phyloP scores from a whole-genome alignment of 768 basidiomycete species.

The Kwoniella shandongensis region DNA sequence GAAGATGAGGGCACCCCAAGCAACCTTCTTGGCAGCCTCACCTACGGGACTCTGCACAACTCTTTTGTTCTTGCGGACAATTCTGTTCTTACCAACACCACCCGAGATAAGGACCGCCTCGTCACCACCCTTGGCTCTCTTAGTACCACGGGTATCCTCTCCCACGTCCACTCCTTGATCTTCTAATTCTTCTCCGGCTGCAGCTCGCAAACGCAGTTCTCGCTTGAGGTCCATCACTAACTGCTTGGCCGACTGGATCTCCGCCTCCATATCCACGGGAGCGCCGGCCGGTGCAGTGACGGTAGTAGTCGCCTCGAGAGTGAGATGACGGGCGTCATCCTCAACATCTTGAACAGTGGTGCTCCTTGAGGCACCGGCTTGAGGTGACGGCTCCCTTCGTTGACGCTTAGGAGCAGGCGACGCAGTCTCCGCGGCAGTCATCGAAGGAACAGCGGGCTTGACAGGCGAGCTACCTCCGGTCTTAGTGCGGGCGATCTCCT shows the following conservation, averaged over 20 bases:
- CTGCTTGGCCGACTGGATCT: conserved; percentile 72
- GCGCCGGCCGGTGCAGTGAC: conserved; percentile 36
- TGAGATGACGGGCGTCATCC: conserved; percentile 28
- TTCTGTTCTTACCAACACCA: conserved; percentile 55
- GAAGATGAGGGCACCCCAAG: conserved; percentile 82
- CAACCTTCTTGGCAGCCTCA: conserved; percentile 70
- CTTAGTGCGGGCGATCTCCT: conserved; percentile 35
- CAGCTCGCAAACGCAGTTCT: conserved; percentile 56
- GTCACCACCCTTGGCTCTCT: conserved; percentile 62
- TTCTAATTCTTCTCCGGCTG: conserved; percentile 38
- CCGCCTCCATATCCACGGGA: conserved; percentile 68
- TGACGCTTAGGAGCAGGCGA: conserved; percentile 53
- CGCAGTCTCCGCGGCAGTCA: conserved; percentile 39
- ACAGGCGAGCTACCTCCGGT: conserved; percentile 50
- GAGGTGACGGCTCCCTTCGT: conserved; percentile 43
- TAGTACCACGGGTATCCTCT: conserved; percentile 45
- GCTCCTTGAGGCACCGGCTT: conserved; percentile 58
- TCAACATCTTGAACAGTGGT: conserved; percentile 57
- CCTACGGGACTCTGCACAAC: conserved; percentile 58
- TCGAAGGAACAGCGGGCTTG: conserved; percentile 48
- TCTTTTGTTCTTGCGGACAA: conserved; percentile 66
- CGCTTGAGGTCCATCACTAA: conserved; percentile 72
- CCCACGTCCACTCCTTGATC: conserved; percentile 35
- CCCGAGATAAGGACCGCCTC: conserved; percentile 53
- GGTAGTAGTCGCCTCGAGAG: conserved; percentile 53